phyloP scores from a whole-genome alignment of 768 basidiomycete genomes.

The Dacryopinax spathularia region DNA sequence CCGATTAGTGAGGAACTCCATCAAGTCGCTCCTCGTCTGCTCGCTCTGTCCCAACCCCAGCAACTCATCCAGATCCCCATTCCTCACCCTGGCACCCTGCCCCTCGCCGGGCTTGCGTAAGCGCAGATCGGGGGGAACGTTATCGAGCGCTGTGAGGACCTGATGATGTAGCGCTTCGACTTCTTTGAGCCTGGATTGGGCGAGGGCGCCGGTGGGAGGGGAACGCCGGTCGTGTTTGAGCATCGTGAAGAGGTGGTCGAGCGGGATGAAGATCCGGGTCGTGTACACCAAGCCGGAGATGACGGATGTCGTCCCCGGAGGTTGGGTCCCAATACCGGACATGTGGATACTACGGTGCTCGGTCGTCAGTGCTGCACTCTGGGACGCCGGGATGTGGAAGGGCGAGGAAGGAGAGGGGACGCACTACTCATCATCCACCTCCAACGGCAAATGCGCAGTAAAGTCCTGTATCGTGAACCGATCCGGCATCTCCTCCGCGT shows the following conservation, averaged over 20 bases:
- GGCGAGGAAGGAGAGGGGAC: too few species aligned
- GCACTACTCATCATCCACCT: not conserved
- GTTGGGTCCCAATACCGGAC: not conserved
- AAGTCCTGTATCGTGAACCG: not conserved
- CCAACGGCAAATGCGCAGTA: not conserved
- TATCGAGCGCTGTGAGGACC: not conserved
- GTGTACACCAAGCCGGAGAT: not conserved
- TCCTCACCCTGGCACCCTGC: not conserved
- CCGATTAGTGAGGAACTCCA: not conserved
- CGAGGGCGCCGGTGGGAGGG: not conserved
- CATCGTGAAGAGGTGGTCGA: not conserved
- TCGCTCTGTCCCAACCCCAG: not conserved
- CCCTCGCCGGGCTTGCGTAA: not conserved
- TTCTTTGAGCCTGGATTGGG: not conserved
- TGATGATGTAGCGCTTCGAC: not conserved
- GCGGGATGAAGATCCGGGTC: not conserved
- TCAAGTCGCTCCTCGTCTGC: not conserved
- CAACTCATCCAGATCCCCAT: not conserved
- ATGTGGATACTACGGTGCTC: not conserved
- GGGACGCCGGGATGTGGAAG: too few species aligned
- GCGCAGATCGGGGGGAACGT: not conserved
- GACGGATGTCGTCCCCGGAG: not conserved
- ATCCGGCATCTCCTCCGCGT: not conserved
- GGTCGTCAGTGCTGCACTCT: too few species aligned
- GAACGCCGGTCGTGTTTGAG: not conserved